phyloP scores from a whole-genome alignment of 1,284 basidiomycete species.

The Cryptococcus hybrid region DNA sequence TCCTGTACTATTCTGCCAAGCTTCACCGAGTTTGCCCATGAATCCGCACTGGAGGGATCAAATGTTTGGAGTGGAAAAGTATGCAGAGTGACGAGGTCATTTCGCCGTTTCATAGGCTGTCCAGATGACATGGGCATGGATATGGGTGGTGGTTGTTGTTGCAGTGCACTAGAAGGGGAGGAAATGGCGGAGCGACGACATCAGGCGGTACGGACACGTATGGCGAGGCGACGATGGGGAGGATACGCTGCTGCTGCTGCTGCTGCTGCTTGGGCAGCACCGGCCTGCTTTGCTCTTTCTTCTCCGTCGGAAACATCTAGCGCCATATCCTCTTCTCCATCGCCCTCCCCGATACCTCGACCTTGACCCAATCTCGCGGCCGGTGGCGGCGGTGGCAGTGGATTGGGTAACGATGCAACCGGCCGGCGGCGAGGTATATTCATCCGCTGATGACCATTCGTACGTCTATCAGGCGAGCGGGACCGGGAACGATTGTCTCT shows the following conservation, averaged over 20 bases:
- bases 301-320: constrained; percentile 21
- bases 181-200: not conserved
- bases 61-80: constrained; percentile 35
- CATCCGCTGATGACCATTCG: no score
- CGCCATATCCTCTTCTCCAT: constrained; percentile 26
- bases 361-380: not conserved
- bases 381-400: no score
- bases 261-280: not conserved
- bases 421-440: no score
- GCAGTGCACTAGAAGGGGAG: not conserved
- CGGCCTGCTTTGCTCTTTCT: not conserved
- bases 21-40: constrained; percentile 34
- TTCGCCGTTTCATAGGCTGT: not conserved
- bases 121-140: not conserved
- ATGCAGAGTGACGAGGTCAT: constrained; percentile 12
- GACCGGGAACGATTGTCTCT: no score
- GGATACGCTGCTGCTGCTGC: not conserved
- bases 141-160: not conserved
- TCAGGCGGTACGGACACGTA: not conserved
- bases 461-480: no score
- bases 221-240: not conserved
- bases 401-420: no score
- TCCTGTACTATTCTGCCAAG: constrained; percentile 37
- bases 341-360: constrained; percentile 5
- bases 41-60: constrained; percentile 31